Evolutionary conservation across 1,284 basidiomycete genomes (phyloP), one percentile per base, ranked within the genome.

Genomic region (Cutaneotrichosporon sp.): DNA sequence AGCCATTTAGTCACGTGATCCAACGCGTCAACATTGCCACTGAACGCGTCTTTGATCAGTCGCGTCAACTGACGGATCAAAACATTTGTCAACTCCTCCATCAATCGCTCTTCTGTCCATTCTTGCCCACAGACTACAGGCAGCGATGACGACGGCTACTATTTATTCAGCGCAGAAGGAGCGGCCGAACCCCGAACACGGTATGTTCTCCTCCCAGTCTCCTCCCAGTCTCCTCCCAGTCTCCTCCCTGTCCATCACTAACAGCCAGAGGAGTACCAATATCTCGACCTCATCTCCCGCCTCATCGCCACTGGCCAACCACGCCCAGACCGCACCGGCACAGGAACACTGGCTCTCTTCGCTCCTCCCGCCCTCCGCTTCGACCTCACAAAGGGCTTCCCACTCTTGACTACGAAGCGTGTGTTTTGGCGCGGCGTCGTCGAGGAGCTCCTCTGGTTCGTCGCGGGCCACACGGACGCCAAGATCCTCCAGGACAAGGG

Each of bases 401-500:
- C 94, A 1, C 81, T 98, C 16, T 79, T 97, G 37, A 97, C 94
- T 12, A 98, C 94, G 0, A 98, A 98, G 75, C 84, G 89, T 56
- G 94, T 93, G 2, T 97, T 97, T 70, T 77, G 87, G 22, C 86
- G 89, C 32, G 93, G 90, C 0, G 93, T 98, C 29, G 77, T 91
- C 19, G 92, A 97, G 70, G 94, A 98, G 68, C 82, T 98, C 0
- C 80, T 98, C 5, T 98, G 96, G 94, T 98, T 98, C 67, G 79
- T 97, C 16, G 78, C 80, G 20, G 94, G 93, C 1, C 81, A 79
- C 20, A 97, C 94, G 0, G 90, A 97, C 75, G 84, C 88, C 0
- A 25, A 79, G 9, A 64, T 85, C 0, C 81, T 98, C 29, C 84
- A 84, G 0, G 79, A 82, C n/a, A 88, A 88, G 66, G 90, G 88